A percentile compares a stretch with the other conserved stretches of the same genome.
Evolutionary conservation across 1,284 basidiomycete genomes (phyloP).

Genomic region (Cutaneotrichosporon cyanovorans): DNA sequence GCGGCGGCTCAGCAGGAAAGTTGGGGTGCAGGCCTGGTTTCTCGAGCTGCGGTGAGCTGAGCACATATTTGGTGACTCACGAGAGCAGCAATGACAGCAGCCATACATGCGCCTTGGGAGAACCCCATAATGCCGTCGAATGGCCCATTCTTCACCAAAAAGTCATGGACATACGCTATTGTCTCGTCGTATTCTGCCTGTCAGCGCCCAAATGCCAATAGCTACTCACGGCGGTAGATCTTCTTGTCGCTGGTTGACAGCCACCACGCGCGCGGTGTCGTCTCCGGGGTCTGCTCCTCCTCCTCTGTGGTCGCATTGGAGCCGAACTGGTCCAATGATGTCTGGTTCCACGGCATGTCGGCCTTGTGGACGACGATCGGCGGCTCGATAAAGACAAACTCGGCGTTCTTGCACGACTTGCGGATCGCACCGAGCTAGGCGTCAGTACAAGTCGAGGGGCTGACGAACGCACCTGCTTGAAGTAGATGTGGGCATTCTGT

Average conservation of each 20-base stretch:
- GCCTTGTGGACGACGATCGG: conserved; percentile 62
- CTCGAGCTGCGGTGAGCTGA: conserved; percentile 48
- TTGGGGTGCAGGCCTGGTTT: conserved; percentile 55
- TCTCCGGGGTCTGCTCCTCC: conserved; percentile 53
- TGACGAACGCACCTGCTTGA: conserved; percentile 58
- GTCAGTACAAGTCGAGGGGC: background rate
- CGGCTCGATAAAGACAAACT: conserved; percentile 66
- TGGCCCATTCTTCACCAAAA: conserved; percentile 43
- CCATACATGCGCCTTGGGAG: conserved; percentile 76
- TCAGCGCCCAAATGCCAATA: conserved; percentile 1
- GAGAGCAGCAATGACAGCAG: conserved; percentile 62
- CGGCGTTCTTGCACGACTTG: conserved; percentile 49
- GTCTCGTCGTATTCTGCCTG: conserved; percentile 57
- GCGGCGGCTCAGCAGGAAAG: conserved; percentile 59
- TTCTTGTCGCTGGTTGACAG: conserved; percentile 51
- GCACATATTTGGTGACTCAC: conserved; percentile 46
- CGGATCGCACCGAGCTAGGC: conserved; percentile 28
- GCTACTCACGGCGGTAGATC: conserved; percentile 36
- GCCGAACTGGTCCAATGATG: conserved; percentile 52
- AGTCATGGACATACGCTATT: conserved; percentile 46
- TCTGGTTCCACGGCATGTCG: conserved; percentile 54
- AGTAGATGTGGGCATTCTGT: conserved; percentile 71
- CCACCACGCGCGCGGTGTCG: conserved; percentile 76
- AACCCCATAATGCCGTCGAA: conserved; percentile 71
- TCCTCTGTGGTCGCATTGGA: conserved; percentile 51